Conservation (phyloP, 2,329 filamentous ascomycete genomes). For the Ophiostoma novo-ulmi region DNA sequence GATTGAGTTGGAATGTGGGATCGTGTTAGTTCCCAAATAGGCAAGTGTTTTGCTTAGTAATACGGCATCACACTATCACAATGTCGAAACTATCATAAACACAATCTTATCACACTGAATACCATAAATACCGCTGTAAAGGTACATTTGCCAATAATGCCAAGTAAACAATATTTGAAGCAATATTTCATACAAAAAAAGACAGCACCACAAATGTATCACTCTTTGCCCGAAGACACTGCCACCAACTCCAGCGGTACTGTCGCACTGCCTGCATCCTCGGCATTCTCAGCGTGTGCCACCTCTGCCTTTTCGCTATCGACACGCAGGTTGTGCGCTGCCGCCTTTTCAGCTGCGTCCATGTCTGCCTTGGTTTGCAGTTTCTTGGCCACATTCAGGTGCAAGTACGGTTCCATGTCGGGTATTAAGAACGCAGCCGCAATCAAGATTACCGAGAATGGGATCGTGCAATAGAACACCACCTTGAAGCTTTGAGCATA, state of each 20-base stretch:
- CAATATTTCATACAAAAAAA: background rate
- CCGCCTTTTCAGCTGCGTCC: constrained; percentile 7
- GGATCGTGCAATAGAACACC: constrained; percentile 41
- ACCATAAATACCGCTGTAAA: too few relatives aligned
- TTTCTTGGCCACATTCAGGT: constrained; percentile 41
- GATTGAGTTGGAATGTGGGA: background rate
- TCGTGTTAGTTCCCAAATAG: constrained; percentile 12
- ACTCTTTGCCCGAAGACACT: background rate
- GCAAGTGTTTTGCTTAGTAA: background rate
- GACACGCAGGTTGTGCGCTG: background rate
- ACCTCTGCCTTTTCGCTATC: constrained; percentile 16
- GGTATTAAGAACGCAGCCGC: constrained; percentile 38
- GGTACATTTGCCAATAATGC: too few relatives aligned
- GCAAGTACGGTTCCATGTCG: constrained; percentile 42
- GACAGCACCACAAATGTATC: background rate
- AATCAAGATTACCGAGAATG: constrained; percentile 39
- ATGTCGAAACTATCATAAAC: too few relatives aligned
- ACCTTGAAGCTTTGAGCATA: constrained; percentile 42
- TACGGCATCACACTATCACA: background rate
- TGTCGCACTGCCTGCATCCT: background rate
- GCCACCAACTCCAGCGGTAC: background rate
- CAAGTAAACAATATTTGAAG: background rate
- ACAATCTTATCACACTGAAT: too few relatives aligned
- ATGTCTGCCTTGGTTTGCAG: constrained; percentile 32
- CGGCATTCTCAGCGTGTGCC: background rate